phyloP scores from a whole-genome alignment of 2,329 filamentous ascomycete species.

The Fusarium sp. region DNA sequence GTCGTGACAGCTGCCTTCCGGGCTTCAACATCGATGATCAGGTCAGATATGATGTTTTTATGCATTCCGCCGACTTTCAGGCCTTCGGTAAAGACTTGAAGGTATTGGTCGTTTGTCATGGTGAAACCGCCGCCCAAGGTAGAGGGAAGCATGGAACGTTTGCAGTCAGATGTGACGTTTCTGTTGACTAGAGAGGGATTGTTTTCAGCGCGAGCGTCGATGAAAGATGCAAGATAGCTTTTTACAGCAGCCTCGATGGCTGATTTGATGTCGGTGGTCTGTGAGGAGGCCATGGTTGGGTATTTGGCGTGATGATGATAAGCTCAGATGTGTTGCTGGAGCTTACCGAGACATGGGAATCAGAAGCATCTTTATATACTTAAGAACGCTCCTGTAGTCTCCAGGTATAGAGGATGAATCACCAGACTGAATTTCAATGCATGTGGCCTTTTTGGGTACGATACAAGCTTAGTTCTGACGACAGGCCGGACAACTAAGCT shows the following conservation, averaged over 20 bases:
- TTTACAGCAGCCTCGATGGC: constrained; percentile 6
- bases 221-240: constrained; percentile 8
- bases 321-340: neutral
- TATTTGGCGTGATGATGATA: neutral
- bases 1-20: constrained; percentile 14
- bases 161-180: neutral
- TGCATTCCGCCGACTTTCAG: constrained; percentile 5
- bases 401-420: too few relatives aligned
- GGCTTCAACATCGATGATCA: constrained; percentile 5
- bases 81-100: constrained; percentile 2
- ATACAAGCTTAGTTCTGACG: neutral
- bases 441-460: too few relatives aligned
- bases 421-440: too few relatives aligned
- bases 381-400: neutral
- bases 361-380: neutral
- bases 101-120: constrained; percentile 17
- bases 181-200: constrained; percentile 9
- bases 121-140: neutral
- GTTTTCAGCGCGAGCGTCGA: constrained; percentile 6
- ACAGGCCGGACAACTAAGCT: neutral
- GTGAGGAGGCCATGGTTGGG: neutral
- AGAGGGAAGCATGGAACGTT: constrained; percentile 9
- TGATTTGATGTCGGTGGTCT: neutral
- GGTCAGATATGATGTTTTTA: neutral
- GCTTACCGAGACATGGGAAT: too few relatives aligned